A percentile compares a stretch with the other conserved stretches of the same genome.
These are phyloP conservation scores for Drechslerella coelobrocha DNA, from an alignment of 2,329 filamentous ascomycete species.

Conservation along the genomic window DNA sequence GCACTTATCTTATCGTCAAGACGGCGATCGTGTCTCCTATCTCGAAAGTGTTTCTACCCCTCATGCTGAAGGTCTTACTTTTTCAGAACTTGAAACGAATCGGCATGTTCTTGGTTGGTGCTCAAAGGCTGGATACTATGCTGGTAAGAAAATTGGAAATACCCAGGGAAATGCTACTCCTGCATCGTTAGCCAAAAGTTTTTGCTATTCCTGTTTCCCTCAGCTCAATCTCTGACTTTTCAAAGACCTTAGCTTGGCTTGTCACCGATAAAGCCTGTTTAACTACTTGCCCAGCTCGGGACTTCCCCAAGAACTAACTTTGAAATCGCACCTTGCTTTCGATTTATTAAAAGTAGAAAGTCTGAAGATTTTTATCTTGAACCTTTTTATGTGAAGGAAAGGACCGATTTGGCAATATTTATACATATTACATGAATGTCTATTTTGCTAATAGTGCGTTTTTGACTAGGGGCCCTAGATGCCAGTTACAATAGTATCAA, in stretches of 20 bases:
- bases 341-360: not conserved
- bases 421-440: not conserved
- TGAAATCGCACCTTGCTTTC: not conserved
- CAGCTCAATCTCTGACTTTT: too few relatives aligned
- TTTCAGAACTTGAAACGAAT: slow-evolving; percentile 7
- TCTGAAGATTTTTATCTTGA: too few relatives aligned
- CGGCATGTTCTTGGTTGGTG: slow-evolving; percentile 51
- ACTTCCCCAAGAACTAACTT: too few relatives aligned
- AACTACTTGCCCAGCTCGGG: too few relatives aligned
- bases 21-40: slow-evolving; percentile 36
- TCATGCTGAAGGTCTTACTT: not conserved
- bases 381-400: too few relatives aligned
- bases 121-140: slow-evolving; percentile 25
- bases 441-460: not conserved
- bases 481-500: slow-evolving; percentile 9
- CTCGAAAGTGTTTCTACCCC: slow-evolving; percentile 14
- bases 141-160: slow-evolving; percentile 23
- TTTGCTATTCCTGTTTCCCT: too few relatives aligned
- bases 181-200: too few relatives aligned
- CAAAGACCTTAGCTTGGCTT: too few relatives aligned
- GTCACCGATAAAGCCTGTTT: too few relatives aligned
- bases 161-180: not conserved
- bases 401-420: too few relatives aligned
- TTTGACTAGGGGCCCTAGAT: slow-evolving; percentile 10
- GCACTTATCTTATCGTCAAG: slow-evolving; percentile 51